Conservation (phyloP, 768 basidiomycete genomes). For the Suillus weaverae region DNA sequence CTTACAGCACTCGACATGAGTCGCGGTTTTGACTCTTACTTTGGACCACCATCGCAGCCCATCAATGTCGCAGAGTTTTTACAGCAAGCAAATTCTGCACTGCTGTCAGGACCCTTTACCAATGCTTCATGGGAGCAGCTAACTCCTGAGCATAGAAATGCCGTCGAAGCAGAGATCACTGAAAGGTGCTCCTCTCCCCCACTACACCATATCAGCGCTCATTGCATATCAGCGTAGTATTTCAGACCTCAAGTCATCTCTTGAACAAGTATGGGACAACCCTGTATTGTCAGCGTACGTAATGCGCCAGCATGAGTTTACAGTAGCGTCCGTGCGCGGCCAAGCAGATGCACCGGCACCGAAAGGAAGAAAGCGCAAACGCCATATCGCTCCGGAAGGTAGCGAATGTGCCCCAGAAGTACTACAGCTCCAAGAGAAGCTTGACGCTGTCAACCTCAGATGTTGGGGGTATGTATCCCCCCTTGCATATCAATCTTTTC, state of each 20-base stretch:
- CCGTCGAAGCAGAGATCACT: conserved; percentile 42
- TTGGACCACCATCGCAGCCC: conserved; percentile 63
- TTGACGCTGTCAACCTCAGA: conserved; percentile 53
- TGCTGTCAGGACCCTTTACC: conserved; percentile 6
- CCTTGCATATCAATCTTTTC: background rate
- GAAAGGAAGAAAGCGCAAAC: conserved; percentile 37
- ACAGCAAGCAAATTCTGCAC: conserved; percentile 27
- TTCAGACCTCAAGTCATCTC: conserved; percentile 44
- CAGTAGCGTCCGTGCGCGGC: conserved; percentile 38
- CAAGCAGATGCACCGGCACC: conserved; percentile 31
- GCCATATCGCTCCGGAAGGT: conserved; percentile 21
- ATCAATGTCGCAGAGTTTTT: conserved; percentile 50
- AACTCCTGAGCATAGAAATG: conserved; percentile 26
- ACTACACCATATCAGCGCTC: background rate
- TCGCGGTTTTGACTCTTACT: conserved; percentile 48
- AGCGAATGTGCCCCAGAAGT: conserved; percentile 46
- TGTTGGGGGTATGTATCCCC: conserved; percentile 58
- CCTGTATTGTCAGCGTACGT: conserved; percentile 60
- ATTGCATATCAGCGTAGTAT: conserved; percentile 40
- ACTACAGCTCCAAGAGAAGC: conserved; percentile 43
- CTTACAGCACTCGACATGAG: conserved; percentile 19
- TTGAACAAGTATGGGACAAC: conserved; percentile 52
- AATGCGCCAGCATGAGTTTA: conserved; percentile 50
- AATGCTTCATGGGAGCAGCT: conserved; percentile 25
- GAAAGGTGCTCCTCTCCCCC: conserved; percentile 32